Percentiles rank a stretch among this genome's conserved stretches.
phyloP scores from a whole-genome alignment of 176 grass and related monocot species.

The Lolium multiflorum region DNA sequence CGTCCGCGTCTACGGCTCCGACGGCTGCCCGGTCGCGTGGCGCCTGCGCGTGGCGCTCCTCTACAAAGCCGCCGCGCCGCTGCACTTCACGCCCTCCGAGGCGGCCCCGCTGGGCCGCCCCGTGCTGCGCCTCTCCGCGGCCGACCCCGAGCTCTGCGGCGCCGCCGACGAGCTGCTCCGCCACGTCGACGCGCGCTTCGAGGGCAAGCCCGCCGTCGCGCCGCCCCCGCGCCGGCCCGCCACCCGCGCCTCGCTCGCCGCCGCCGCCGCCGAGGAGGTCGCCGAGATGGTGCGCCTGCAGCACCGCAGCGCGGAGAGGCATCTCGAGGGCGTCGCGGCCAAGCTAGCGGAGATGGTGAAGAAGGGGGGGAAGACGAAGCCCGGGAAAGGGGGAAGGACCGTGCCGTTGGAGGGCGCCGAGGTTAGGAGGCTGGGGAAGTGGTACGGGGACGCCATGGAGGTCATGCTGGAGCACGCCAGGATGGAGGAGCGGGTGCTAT shows the following conservation, averaged over 20 bases:
- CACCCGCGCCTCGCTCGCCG: background rate
- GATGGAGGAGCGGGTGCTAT: conserved; percentile 95
- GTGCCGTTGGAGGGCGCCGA: conserved; percentile 48
- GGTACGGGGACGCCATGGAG: conserved; percentile 83
- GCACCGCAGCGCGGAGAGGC: conserved; percentile 81
- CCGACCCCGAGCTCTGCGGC: conserved; percentile 65
- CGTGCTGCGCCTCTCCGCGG: conserved; percentile 69
- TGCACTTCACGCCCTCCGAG: conserved; percentile 80
- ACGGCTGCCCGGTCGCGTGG: conserved; percentile 76
- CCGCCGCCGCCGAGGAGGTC: background rate
- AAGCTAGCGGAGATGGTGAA: conserved; percentile 68
- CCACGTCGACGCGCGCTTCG: too few relatives aligned
- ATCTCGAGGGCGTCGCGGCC: conserved; percentile 71
- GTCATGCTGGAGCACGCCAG: conserved; percentile 97
- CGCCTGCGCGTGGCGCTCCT: conserved; percentile 81
- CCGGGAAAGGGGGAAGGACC: conserved; percentile 47
- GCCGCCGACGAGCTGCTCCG: conserved; percentile 63
- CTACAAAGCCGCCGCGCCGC: conserved; percentile 80
- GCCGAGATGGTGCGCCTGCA: background rate
- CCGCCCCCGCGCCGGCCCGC: too few relatives aligned
- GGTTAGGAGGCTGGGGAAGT: conserved; percentile 67
- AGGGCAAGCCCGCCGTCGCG: too few relatives aligned
- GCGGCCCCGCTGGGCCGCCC: conserved; percentile 78
- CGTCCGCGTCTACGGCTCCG: conserved; percentile 82
- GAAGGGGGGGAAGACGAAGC: conserved; percentile 65